These are phyloP conservation scores for Farysia itapuensis DNA, from an alignment of 1,284 basidiomycete species.

Conservation along the genomic window DNA sequence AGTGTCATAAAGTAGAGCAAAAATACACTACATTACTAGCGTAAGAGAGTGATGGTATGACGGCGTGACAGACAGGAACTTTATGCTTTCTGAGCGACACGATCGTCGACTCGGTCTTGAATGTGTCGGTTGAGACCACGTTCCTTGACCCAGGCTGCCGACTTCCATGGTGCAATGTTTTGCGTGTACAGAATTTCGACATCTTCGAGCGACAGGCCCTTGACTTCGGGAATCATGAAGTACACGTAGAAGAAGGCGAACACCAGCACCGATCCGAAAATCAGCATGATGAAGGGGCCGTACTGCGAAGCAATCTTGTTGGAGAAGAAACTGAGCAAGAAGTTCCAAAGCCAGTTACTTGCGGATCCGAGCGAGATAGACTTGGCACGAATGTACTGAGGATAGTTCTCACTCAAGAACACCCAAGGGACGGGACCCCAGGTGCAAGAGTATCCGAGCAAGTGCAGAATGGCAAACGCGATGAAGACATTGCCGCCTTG, in stretches of 20 bases:
- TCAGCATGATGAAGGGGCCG: constrained; percentile 69
- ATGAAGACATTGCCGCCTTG: constrained; percentile 70
- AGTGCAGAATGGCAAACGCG: constrained; percentile 75
- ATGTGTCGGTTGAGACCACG: constrained; percentile 12
- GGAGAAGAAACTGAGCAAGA: constrained; percentile 72
- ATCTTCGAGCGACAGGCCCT: constrained; percentile 74
- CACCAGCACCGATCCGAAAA: constrained; percentile 71
- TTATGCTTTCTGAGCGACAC: too few species aligned
- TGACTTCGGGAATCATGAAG: constrained; percentile 75
- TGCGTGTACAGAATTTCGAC: constrained; percentile 61
- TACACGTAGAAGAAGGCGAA: constrained; percentile 61
- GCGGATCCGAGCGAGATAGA: constrained; percentile 72
- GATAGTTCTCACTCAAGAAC: constrained; percentile 69
- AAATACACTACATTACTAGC: too few species aligned
- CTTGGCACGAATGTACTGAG: constrained; percentile 75
- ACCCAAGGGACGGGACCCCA: constrained; percentile 74
- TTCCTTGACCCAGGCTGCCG: constrained; percentile 21
- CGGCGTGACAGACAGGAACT: too few species aligned
- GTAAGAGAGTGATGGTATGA: too few species aligned
- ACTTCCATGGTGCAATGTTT: constrained; percentile 26
- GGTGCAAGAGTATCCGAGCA: constrained; percentile 69
- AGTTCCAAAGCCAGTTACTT: constrained; percentile 71
- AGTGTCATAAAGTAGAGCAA: too few species aligned
- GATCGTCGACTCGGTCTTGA: constrained; percentile 14
- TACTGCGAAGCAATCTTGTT: constrained; percentile 67